Evolutionary conservation across 1,284 basidiomycete species (phyloP).

Genomic region (Salmacisia buchloeana): DNA sequence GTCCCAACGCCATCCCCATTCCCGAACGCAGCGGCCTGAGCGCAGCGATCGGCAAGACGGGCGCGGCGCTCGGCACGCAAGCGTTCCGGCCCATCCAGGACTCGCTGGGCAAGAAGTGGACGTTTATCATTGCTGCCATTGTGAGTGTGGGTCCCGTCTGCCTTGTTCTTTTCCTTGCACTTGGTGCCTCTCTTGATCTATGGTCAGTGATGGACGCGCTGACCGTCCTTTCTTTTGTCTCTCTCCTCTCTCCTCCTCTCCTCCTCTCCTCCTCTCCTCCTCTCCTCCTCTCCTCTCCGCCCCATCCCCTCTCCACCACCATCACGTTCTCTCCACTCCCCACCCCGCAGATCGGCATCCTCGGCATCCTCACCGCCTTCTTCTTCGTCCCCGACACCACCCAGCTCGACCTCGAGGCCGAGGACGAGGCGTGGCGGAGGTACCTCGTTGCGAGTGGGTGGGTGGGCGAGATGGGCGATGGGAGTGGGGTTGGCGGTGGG

Average conservation of each 20-base stretch:
- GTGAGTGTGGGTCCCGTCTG: too few species aligned
- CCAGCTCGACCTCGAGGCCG: conserved; percentile 63
- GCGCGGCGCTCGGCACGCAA: conserved; percentile 70
- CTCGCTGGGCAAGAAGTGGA: conserved; percentile 52
- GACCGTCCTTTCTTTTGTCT: background rate
- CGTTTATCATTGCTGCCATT: conserved; percentile 27
- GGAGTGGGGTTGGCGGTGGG: conserved; percentile 21
- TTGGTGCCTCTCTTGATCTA: background rate
- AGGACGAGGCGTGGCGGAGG: conserved; percentile 62
- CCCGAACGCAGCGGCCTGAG: conserved; percentile 53
- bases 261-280: background rate
- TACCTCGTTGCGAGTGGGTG: conserved; percentile 65
- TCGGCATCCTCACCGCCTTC: conserved; percentile 47
- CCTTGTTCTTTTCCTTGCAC: too few species aligned
- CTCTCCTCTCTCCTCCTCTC: background rate
- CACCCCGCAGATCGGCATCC: conserved; percentile 39
- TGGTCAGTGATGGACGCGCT: background rate
- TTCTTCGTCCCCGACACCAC: conserved; percentile 61
- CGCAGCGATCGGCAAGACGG: conserved; percentile 67
- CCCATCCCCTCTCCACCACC: background rate
- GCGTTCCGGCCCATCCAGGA: conserved; percentile 68
- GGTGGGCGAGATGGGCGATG: conserved; percentile 63
- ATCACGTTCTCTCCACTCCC: conserved; percentile 41
- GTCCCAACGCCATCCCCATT: conserved; percentile 19
- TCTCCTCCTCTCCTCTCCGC: background rate